Percentiles rank a stretch among this genome's conserved stretches.
Conservation (phyloP, 2,329 filamentous ascomycete species). For the Colletotrichum orbiculare region DNA sequence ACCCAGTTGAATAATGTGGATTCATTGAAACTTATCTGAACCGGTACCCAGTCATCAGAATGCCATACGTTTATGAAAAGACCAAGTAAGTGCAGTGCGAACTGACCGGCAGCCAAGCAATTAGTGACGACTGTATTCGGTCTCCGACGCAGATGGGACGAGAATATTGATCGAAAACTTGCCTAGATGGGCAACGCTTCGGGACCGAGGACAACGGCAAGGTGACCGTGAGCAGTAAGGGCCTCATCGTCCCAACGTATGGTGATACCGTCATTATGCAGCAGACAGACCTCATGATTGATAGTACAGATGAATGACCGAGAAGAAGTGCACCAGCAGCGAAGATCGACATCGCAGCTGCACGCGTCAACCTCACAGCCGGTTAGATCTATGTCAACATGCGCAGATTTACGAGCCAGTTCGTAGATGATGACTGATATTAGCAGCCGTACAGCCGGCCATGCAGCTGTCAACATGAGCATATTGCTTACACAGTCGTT, state of each 20-base stretch:
- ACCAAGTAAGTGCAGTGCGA: background rate
- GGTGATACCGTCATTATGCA: slow-evolving; percentile 3
- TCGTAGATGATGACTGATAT: too few species aligned
- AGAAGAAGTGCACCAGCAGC: background rate
- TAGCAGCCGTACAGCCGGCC: too few species aligned
- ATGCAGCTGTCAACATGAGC: too few species aligned
- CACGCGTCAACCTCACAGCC: background rate
- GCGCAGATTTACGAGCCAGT: too few species aligned
- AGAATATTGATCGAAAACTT: background rate
- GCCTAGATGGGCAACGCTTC: slow-evolving; percentile 4
- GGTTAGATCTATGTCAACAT: background rate
- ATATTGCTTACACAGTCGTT: background rate
- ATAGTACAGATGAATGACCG: background rate
- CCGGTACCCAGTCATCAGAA: background rate
- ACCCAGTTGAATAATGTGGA: background rate
- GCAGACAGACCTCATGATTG: background rate
- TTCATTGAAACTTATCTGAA: background rate
- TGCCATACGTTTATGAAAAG: too few species aligned
- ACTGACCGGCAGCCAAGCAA: background rate
- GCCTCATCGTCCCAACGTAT: slow-evolving; percentile 15
- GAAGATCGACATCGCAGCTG: background rate
- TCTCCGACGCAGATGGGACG: background rate
- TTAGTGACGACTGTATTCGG: background rate
- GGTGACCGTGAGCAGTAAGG: slow-evolving; percentile 6
- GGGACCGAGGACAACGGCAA: slow-evolving; percentile 11